These are phyloP conservation scores for Corylus avellana DNA, from an alignment of 306 rosid genomes.

Conservation along the genomic window DNA sequence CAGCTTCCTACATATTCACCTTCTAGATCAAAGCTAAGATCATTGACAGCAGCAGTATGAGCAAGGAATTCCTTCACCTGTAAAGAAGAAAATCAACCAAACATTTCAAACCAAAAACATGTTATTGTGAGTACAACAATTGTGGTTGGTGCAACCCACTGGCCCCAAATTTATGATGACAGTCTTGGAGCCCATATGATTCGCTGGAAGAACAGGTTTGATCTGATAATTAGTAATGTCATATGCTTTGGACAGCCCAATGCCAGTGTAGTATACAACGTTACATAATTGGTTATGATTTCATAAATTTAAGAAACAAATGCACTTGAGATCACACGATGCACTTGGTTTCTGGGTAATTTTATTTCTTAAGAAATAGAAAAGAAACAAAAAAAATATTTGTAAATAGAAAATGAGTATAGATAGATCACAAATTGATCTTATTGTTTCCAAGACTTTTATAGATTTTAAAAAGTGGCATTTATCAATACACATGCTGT, in stretches of 20 bases:
- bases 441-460: too few relatives aligned
- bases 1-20: slow-evolving; percentile 97
- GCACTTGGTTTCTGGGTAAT: neutral
- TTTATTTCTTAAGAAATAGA: too few relatives aligned
- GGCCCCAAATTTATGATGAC: neutral
- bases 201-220: neutral
- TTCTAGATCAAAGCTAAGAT: slow-evolving; percentile 83
- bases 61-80: slow-evolving; percentile 88
- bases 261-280: neutral
- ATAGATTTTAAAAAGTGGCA: too few relatives aligned
- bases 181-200: neutral
- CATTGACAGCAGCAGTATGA: slow-evolving; percentile 86
- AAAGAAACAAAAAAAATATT: too few relatives aligned
- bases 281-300: neutral
- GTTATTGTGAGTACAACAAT: slow-evolving; percentile 22
- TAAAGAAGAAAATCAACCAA: slow-evolving; percentile 30
- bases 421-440: too few relatives aligned
- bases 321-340: neutral
- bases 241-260: neutral
- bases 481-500: too few relatives aligned
- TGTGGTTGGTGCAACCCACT: neutral
- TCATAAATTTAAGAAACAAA: neutral
- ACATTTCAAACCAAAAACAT: slow-evolving; percentile 27
- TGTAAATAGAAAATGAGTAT: too few relatives aligned
- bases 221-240: neutral